These are phyloP conservation scores for Parastagonospora avenae DNA, from an alignment of 2,329 filamentous ascomycete species.

Conservation along the genomic window DNA sequence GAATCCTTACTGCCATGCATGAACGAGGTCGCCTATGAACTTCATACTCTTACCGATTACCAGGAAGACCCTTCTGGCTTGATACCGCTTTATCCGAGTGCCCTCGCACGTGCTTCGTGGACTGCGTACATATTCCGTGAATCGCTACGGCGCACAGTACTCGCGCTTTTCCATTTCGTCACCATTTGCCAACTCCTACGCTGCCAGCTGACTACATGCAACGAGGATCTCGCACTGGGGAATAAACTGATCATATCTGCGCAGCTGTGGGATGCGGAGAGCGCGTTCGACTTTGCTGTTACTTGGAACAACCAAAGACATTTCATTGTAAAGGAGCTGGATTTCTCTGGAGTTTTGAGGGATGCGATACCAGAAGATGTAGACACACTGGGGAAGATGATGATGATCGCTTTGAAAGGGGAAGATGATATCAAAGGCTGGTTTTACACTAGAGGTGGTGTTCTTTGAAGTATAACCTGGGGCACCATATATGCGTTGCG, in stretches of 20 bases:
- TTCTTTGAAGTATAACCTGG: constrained; percentile 1
- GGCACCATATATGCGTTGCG: background rate
- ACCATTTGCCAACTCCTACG: constrained; percentile 27
- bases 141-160: constrained; percentile 58
- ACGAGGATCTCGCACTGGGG: constrained; percentile 4
- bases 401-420: constrained; percentile 32
- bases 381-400: constrained; percentile 35
- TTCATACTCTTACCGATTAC: constrained; percentile 12
- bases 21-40: constrained; percentile 10
- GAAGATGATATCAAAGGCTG: constrained; percentile 39
- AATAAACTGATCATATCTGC: constrained; percentile 32
- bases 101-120: constrained; percentile 52
- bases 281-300: constrained; percentile 36
- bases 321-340: constrained; percentile 33
- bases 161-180: constrained; percentile 56
- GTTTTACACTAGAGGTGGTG: constrained; percentile 30
- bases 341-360: constrained; percentile 31
- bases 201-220: constrained; percentile 21
- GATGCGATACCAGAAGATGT: constrained; percentile 32
- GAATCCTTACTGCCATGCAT: constrained; percentile 24
- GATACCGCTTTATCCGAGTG: constrained; percentile 49
- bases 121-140: constrained; percentile 59
- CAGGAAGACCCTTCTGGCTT: constrained; percentile 21
- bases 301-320: constrained; percentile 40
- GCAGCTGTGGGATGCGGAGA: constrained; percentile 36